Percentiles rank a stretch among this genome's conserved stretches.
phyloP scores from a whole-genome alignment of 1,284 basidiomycete genomes.

The Fomes fomentarius region DNA sequence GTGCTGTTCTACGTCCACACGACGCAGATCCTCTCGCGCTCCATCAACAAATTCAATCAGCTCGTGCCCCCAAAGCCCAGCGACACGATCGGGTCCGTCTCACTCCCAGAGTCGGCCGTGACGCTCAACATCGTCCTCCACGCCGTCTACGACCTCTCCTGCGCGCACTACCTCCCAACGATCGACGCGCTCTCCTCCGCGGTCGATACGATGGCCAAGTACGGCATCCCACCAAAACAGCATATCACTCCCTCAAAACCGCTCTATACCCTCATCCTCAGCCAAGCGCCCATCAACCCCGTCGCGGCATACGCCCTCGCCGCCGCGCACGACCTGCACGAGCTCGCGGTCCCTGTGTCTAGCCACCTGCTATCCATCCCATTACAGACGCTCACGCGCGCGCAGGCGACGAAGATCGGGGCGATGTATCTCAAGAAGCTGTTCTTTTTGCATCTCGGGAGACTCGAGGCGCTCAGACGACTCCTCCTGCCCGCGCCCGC shows the following conservation, averaged over 20 bases:
- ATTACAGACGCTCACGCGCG: constrained; percentile 36
- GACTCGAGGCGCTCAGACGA: constrained; percentile 41
- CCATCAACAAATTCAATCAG: too few relatives aligned
- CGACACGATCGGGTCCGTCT: too few relatives aligned
- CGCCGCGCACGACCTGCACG: constrained; percentile 35
- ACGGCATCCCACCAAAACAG: constrained; percentile 33
- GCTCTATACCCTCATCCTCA: constrained; percentile 35
- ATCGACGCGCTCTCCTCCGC: constrained; percentile 33
- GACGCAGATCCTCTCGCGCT: too few relatives aligned
- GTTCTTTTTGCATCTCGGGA: constrained; percentile 43
- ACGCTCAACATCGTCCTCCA: constrained; percentile 43
- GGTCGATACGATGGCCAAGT: constrained; percentile 34
- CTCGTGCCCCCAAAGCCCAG: too few relatives aligned
- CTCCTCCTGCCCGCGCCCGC: constrained; percentile 40
- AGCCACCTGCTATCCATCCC: constrained; percentile 37
- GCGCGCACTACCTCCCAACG: constrained; percentile 37
- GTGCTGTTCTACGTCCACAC: too few relatives aligned
- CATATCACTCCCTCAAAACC: constrained; percentile 30
- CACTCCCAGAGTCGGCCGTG: constrained; percentile 30
- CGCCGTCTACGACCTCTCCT: constrained; percentile 37
- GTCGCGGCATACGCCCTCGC: constrained; percentile 41
- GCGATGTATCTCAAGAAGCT: constrained; percentile 40
- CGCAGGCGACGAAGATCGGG: constrained; percentile 35
- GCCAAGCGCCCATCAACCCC: constrained; percentile 38
- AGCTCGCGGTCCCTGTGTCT: constrained; percentile 39